Evolutionary conservation across 1,139 yeast genomes (phyloP).

Genomic region (Saccharomyces hybrid): DNA sequence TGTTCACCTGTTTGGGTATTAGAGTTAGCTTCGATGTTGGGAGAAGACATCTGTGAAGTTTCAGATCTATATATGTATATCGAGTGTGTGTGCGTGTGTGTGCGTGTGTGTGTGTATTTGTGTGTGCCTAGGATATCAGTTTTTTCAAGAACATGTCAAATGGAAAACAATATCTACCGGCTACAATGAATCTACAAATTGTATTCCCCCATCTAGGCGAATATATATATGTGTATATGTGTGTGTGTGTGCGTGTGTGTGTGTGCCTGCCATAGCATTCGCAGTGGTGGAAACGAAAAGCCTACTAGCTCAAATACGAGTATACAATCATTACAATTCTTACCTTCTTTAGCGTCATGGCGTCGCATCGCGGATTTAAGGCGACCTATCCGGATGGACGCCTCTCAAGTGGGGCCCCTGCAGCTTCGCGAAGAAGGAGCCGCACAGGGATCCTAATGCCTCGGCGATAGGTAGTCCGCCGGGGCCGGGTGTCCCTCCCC

Average conservation of each 20-base stretch:
- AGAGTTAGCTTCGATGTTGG: background rate
- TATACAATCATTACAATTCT: background rate
- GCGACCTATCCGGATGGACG: background rate
- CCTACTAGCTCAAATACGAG: background rate
- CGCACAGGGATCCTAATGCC: background rate
- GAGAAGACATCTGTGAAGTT: background rate
- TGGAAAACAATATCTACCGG: background rate
- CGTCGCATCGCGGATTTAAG: background rate
- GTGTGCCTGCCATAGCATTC: background rate
- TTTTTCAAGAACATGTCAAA: background rate
- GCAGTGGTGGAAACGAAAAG: background rate
- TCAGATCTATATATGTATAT: background rate
- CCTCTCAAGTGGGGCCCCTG: background rate
- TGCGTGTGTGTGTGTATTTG: no score
- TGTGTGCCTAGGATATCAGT: no score
- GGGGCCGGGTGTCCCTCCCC: background rate
- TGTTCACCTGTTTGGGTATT: background rate
- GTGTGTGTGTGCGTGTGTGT: no score
- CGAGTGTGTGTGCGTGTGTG: background rate
- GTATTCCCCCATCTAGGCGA: background rate
- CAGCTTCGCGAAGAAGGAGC: background rate
- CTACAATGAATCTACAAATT: background rate
- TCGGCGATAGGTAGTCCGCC: background rate
- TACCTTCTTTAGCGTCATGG: background rate
- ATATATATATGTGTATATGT: background rate